Evolutionary conservation across 768 basidiomycete species (phyloP), one percentile per base, ranked within the genome.

Genomic region (Phylloporus sp.): DNA sequence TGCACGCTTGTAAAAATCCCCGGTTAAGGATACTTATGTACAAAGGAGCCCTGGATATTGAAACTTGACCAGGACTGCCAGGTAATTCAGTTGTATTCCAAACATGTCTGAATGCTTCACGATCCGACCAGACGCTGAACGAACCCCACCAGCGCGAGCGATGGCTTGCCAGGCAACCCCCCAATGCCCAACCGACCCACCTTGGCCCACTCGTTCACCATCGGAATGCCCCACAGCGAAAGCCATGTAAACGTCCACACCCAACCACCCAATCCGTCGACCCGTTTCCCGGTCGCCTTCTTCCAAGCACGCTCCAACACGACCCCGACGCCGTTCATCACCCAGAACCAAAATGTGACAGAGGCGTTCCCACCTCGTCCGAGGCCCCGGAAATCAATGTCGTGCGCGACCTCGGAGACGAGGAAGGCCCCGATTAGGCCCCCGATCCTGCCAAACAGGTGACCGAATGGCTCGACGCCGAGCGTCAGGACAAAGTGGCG

Each of bases 331-430:
- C 75, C 72, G 61, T 72, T 77, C 60, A 79, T 63, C 40, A 81
- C 40, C 62, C 82, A 86, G 58, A 78, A 83, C 1, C 74, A 76
- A 0, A 68, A 62, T 10, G 77, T 57, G 17, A 43, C 45, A 11
- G 39, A 15, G 24, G 74, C 70, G 28, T 80, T 77, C 1, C 71
- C 67, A 11, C 79, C 79, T 2, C 35, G 35, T 20, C 47, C 47
- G 20, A 17, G 9, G 4, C 41, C 7, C 1, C 47, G 41, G 67
- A 78, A 38, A 5, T 77, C 79, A 11, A 76, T 28, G 52, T 76
- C 70, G 55, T 88, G 86, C 21, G 84, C 58, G 6, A 81, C 22
- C 7, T 73, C 82, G 1, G 84, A 86, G 6, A 75, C 46, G 7
- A 78, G 41, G 58, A 86, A 87, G 6, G 73, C 75, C 3, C 81